phyloP scores from a whole-genome alignment of 192 early-diverging fungal species.

The Coemansia guatemalensis region DNA sequence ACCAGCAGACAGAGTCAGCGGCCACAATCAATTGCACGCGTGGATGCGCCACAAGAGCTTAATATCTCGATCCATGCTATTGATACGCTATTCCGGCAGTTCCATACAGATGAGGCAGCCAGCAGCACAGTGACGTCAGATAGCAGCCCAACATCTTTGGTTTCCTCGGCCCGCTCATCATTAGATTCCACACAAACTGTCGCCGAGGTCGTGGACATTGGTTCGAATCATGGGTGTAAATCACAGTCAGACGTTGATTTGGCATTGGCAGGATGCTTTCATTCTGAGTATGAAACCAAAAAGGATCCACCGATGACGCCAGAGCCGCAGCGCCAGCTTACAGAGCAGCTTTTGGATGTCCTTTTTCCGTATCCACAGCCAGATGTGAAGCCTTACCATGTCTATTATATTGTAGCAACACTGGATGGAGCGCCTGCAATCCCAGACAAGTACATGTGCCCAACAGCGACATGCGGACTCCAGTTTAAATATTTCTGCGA shows the following conservation, averaged over 20 bases:
- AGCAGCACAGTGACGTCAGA: background rate
- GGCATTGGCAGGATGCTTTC: background rate
- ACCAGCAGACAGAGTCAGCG: background rate
- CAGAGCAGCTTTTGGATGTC: constrained; percentile 19
- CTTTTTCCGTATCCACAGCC: constrained; percentile 22
- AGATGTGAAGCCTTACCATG: constrained; percentile 17
- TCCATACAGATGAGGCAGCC: background rate
- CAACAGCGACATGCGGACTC: constrained; percentile 25
- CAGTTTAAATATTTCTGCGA: constrained; percentile 17
- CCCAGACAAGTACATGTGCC: constrained; percentile 23
- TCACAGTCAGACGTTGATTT: background rate
- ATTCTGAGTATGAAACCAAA: background rate
- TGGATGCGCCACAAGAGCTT: constrained; percentile 16
- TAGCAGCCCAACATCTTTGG: constrained; percentile 3
- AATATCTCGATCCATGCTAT: constrained; percentile 27
- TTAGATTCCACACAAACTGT: constrained; percentile 3
- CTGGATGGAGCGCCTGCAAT: constrained; percentile 28
- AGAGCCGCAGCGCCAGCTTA: constrained; percentile 1
- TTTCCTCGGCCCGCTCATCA: background rate
- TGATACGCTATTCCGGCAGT: constrained; percentile 23
- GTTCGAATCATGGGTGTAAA: background rate
- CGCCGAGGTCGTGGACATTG: background rate
- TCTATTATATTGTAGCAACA: constrained; percentile 33
- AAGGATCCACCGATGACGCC: background rate
- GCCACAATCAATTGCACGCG: constrained; percentile 17